Conservation (phyloP, 768 basidiomycete genomes). For the Kwoniella botswanensis region DNA sequence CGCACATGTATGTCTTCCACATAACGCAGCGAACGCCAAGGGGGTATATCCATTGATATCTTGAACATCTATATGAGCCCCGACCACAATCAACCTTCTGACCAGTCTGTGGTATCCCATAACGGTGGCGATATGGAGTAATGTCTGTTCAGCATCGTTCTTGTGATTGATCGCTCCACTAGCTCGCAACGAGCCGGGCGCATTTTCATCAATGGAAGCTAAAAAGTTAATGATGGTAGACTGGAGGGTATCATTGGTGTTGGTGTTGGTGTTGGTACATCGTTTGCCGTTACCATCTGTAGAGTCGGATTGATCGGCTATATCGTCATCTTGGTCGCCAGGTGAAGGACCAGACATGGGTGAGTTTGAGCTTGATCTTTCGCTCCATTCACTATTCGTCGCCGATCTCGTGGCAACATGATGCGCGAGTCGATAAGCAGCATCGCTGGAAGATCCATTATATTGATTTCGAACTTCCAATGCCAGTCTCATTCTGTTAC, state of each 20-base stretch:
- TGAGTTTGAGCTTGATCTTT: constrained; percentile 39
- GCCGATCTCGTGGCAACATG: constrained; percentile 33
- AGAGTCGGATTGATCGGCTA: constrained; percentile 17
- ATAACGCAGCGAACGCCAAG: constrained; percentile 80
- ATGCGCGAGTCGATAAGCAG: constrained; percentile 46
- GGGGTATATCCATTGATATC: constrained; percentile 92
- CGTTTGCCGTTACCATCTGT: not conserved
- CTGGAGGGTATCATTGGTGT: constrained; percentile 65
- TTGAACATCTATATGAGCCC: constrained; percentile 77
- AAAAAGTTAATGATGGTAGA: constrained; percentile 79
- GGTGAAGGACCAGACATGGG: constrained; percentile 27
- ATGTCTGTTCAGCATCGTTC: constrained; percentile 75
- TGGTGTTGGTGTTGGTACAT: not conserved
- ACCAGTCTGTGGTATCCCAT: constrained; percentile 75
- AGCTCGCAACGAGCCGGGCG: constrained; percentile 61
- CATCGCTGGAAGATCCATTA: constrained; percentile 41
- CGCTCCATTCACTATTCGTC: constrained; percentile 39
- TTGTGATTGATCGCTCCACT: constrained; percentile 71
- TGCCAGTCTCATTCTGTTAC: constrained; percentile 42
- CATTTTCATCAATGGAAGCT: constrained; percentile 68
- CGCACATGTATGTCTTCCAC: constrained; percentile 69
- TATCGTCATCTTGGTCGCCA: constrained; percentile 48
- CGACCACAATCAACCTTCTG: constrained; percentile 71
- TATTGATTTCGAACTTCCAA: constrained; percentile 45
- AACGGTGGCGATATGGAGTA: constrained; percentile 84